These are phyloP conservation scores for Glaciozyma martinii DNA, from an alignment of 768 basidiomycete genomes.

Conservation along the genomic window DNA sequence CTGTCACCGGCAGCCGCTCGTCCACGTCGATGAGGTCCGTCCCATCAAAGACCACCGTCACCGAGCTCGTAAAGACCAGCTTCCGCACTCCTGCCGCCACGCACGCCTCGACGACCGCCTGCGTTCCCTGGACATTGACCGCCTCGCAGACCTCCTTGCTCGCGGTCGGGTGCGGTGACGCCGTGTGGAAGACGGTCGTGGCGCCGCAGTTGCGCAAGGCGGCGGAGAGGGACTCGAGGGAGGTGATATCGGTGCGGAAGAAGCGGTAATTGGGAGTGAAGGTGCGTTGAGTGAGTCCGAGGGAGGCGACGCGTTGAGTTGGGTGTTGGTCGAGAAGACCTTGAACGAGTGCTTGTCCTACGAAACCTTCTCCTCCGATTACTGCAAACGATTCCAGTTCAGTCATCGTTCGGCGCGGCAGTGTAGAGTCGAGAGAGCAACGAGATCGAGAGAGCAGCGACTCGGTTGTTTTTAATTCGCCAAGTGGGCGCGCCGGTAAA, in stretches of 20 bases:
- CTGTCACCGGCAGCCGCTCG: constrained; percentile 59
- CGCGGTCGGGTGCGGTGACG: constrained; percentile 52
- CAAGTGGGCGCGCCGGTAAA: too few relatives aligned
- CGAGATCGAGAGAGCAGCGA: too few relatives aligned
- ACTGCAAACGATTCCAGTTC: constrained; percentile 66
- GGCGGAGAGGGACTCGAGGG: constrained; percentile 58
- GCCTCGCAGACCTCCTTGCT: constrained; percentile 66
- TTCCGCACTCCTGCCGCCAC: constrained; percentile 62
- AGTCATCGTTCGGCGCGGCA: too few relatives aligned
- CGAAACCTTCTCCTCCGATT: constrained; percentile 68
- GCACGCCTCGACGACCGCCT: constrained; percentile 71
- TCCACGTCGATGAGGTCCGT: constrained; percentile 70
- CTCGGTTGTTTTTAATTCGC: too few relatives aligned
- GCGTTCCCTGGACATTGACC: constrained; percentile 89
- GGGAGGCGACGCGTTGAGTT: constrained; percentile 67
- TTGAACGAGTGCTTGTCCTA: constrained; percentile 83
- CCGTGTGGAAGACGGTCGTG: constrained; percentile 92
- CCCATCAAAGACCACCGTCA: constrained; percentile 79
- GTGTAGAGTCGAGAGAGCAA: too few relatives aligned
- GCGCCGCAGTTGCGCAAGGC: constrained; percentile 65
- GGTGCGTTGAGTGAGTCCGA: constrained; percentile 73
- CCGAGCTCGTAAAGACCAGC: constrained; percentile 89
- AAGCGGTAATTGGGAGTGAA: constrained; percentile 18
- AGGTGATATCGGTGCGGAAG: constrained; percentile 82
- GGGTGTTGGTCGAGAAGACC: constrained; percentile 58